Percentiles rank a stretch among this genome's conserved stretches.
Conservation (phyloP, 2,329 filamentous ascomycete species). For the Xylaria sp. region DNA sequence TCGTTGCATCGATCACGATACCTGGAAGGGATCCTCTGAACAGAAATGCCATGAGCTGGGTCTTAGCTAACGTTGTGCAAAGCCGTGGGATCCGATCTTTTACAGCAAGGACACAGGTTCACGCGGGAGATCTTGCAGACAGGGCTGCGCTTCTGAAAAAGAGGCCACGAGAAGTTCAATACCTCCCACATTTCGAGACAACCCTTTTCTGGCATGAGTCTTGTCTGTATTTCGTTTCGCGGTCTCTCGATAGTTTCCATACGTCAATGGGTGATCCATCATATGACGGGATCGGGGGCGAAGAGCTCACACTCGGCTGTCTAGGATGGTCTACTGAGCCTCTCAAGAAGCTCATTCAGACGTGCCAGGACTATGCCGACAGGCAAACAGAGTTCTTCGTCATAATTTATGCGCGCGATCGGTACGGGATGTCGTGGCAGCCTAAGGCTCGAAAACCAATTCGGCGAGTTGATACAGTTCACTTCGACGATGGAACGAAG, state of each 20-base stretch:
- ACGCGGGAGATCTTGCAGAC: slow-evolving; percentile 42
- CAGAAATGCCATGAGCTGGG: slow-evolving; percentile 51
- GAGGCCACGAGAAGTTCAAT: slow-evolving; percentile 49
- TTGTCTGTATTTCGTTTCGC: slow-evolving; percentile 51
- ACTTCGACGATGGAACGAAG: slow-evolving; percentile 55
- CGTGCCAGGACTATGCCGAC: slow-evolving; percentile 55
- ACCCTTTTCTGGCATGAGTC: slow-evolving; percentile 57
- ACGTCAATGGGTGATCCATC: slow-evolving; percentile 47
- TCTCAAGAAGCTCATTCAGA: slow-evolving; percentile 52
- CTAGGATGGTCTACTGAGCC: slow-evolving; percentile 57
- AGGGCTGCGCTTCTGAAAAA: slow-evolving; percentile 50
- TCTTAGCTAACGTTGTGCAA: slow-evolving; percentile 47
- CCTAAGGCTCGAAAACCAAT: slow-evolving; percentile 56
- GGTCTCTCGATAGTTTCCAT: slow-evolving; percentile 48
- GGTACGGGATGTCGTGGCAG: slow-evolving; percentile 55
- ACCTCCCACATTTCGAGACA: slow-evolving; percentile 52
- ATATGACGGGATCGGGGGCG: slow-evolving; percentile 53
- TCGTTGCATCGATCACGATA: slow-evolving; percentile 51
- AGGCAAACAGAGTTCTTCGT: slow-evolving; percentile 56
- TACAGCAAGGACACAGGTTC: slow-evolving; percentile 51
- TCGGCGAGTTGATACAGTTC: slow-evolving; percentile 56
- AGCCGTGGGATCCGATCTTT: slow-evolving; percentile 49
- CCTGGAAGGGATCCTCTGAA: slow-evolving; percentile 53
- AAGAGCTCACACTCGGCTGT: slow-evolving; percentile 55
- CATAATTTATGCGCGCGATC: slow-evolving; percentile 53